phyloP scores from a whole-genome alignment of 176 grass and related monocot species.

The Chrysopogon serrulatus region DNA sequence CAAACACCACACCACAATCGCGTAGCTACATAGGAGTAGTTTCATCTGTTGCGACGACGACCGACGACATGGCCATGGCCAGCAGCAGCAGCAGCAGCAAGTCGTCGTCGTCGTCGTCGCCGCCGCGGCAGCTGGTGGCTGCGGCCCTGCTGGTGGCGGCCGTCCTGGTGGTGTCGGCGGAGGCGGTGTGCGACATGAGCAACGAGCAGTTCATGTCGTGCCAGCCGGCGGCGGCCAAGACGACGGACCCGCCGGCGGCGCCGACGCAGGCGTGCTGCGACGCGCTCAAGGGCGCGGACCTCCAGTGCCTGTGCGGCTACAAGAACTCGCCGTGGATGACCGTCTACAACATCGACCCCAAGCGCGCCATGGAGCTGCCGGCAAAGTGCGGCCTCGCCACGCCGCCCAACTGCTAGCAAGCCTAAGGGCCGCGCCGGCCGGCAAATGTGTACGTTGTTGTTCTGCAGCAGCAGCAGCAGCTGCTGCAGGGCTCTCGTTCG shows the following conservation, averaged over 20 bases:
- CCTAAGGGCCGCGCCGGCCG: background rate
- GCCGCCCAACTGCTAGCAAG: conserved; percentile 27
- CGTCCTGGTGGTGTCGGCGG: background rate
- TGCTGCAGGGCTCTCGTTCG: no score
- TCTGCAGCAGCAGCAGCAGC: no score
- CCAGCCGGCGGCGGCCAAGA: conserved; percentile 49
- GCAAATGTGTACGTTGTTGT: no score
- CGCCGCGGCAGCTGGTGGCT: no score
- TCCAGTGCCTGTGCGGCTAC: conserved; percentile 54
- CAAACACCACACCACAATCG: no score
- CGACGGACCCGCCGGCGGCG: conserved; percentile 19
- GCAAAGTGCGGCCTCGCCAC: conserved; percentile 41
- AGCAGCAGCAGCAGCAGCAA: background rate
- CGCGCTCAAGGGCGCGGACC: conserved; percentile 42
- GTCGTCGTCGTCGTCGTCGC: background rate
- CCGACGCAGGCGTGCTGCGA: conserved; percentile 45
- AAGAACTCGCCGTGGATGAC: conserved; percentile 45
- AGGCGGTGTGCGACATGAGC: conserved; percentile 53
- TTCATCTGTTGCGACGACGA: no score
- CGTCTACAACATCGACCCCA: conserved; percentile 59
- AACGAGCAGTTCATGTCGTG: conserved; percentile 41
- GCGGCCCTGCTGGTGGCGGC: background rate
- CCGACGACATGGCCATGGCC: background rate
- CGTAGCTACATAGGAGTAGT: no score
- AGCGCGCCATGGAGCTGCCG: conserved; percentile 56